These are phyloP conservation scores for Eruca vesicaria DNA, from an alignment of 441 rosid genomes.

Conservation along the genomic window DNA sequence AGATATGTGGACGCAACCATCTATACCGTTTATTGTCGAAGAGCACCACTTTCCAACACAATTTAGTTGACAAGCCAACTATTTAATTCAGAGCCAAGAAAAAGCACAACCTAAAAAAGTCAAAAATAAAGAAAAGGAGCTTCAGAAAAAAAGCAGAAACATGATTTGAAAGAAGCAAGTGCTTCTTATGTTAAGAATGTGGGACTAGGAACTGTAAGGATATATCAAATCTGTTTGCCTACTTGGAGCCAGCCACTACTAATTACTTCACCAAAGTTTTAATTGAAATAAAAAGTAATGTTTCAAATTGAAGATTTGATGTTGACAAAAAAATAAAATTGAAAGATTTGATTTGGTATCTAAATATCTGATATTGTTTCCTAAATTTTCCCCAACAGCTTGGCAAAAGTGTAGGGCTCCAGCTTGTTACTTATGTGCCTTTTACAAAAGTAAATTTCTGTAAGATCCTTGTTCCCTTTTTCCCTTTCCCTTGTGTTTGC, in stretches of 20 bases:
- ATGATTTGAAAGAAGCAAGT: slow-evolving; percentile 21
- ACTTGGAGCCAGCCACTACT: slow-evolving; percentile 37
- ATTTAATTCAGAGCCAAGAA: slow-evolving; percentile 21
- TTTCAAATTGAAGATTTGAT: slow-evolving; percentile 25
- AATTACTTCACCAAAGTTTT: slow-evolving; percentile 14
- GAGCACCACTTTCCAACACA: slow-evolving; percentile 25
- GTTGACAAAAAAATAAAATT: slow-evolving; percentile 33
- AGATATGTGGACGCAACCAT: neutral
- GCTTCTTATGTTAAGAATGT: slow-evolving; percentile 33
- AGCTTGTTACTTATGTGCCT: slow-evolving; percentile 35
- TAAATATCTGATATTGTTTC: slow-evolving; percentile 33
- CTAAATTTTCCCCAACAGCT: slow-evolving; percentile 38
- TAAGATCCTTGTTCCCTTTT: slow-evolving; percentile 19
- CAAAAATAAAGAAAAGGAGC: slow-evolving; percentile 24
- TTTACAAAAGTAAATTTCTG: slow-evolving; percentile 35
- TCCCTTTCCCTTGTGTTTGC: neutral
- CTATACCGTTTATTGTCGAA: neutral
- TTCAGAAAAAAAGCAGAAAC: slow-evolving; percentile 21
- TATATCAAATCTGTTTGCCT: slow-evolving; percentile 36
- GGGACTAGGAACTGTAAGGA: slow-evolving; percentile 31
- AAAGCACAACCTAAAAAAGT: slow-evolving; percentile 43
- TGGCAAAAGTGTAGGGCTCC: slow-evolving; percentile 39
- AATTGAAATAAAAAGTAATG: slow-evolving; percentile 13
- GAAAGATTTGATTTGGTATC: slow-evolving; percentile 41
- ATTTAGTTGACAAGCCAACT: slow-evolving; percentile 28